Conservation (phyloP, 78 protist species). For the Creolimax fragrantissima region DNA sequence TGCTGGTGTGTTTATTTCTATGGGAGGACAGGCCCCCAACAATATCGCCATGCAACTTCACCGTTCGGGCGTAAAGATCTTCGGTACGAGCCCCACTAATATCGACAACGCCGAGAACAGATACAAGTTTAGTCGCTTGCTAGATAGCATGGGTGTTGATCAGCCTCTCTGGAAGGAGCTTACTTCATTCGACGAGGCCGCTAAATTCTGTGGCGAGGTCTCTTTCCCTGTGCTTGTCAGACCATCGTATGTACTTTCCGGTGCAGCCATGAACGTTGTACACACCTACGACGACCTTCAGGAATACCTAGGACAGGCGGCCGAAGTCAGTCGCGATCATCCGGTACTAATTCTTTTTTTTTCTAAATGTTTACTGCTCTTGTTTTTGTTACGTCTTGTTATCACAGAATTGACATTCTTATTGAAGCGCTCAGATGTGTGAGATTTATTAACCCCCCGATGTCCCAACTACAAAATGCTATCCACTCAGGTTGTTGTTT, state of each 20-base stretch:
- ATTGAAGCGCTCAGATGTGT: not conserved
- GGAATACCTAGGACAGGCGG: conserved; percentile 66
- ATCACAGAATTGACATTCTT: not conserved
- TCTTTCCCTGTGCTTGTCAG: conserved; percentile 89
- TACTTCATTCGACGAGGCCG: conserved; percentile 57
- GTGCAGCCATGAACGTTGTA: conserved; percentile 92
- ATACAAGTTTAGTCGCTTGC: conserved; percentile 82
- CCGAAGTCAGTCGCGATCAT: conserved; percentile 47
- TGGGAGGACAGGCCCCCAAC: conserved; percentile 93
- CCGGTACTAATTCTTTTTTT: no score
- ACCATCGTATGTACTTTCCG: conserved; percentile 89
- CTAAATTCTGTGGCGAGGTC: conserved; percentile 67
- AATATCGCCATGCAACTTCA: conserved; percentile 72
- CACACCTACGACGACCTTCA: conserved; percentile 62
- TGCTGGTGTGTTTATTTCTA: conserved; percentile 60
- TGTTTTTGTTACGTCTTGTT: conserved; percentile 6
- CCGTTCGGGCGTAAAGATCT: conserved; percentile 46
- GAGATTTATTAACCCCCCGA: conserved; percentile 1
- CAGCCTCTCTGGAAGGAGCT: conserved; percentile 88
- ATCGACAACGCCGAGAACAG: conserved; percentile 95
- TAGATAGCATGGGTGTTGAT: conserved; percentile 79
- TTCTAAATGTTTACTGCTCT: conserved; percentile 70
- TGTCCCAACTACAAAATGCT: no score
- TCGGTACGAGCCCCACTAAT: conserved; percentile 82
- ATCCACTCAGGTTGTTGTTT: conserved; percentile 74